Evolutionary conservation across 495 filamentous ascomycete genomes (phyloP).

Genomic region (Schizothecium vesticola): DNA sequence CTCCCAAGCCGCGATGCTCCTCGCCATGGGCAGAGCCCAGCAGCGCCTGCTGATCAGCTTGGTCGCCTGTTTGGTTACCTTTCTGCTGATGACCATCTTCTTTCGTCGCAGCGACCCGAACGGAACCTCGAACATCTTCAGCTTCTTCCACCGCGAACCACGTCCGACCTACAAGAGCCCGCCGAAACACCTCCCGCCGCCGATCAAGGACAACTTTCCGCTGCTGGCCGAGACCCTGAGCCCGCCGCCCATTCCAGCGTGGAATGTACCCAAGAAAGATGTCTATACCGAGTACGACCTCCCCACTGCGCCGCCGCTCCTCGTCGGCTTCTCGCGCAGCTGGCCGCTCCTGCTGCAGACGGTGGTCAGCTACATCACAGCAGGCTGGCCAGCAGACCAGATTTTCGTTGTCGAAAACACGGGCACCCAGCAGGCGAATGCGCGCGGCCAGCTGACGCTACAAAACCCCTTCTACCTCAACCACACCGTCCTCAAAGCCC

Average conservation of each 20-base stretch:
- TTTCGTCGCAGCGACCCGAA: neutral
- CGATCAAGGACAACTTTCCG: slow-evolving; percentile 35
- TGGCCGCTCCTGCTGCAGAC: slow-evolving; percentile 56
- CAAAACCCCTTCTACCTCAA: slow-evolving; percentile 61
- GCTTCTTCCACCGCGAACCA: neutral
- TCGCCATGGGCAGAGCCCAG: slow-evolving; percentile 1
- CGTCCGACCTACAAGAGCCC: slow-evolving; percentile 27
- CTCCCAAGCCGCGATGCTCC: neutral
- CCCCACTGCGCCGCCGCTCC: slow-evolving; percentile 42
- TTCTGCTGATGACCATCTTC: neutral
- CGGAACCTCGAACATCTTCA: neutral
- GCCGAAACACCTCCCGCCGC: slow-evolving; percentile 31
- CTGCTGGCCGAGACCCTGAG: slow-evolving; percentile 24
- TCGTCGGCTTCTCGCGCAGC: slow-evolving; percentile 57
- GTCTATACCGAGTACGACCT: slow-evolving; percentile 34
- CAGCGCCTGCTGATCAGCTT: neutral
- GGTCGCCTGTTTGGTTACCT: neutral
- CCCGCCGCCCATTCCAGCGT: slow-evolving; percentile 40
- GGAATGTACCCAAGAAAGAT: slow-evolving; percentile 34
- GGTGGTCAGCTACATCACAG: slow-evolving; percentile 54
- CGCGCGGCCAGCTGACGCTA: slow-evolving; percentile 43
- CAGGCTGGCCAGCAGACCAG: slow-evolving; percentile 56
- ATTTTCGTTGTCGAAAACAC: slow-evolving; percentile 63
- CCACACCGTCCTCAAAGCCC: slow-evolving; percentile 45
- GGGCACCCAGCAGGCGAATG: slow-evolving; percentile 53